A percentile compares a stretch with the other conserved stretches of the same genome.
Evolutionary conservation across 495 filamentous ascomycete genomes (phyloP).

Genomic region (Penicillium chermesinum): DNA sequence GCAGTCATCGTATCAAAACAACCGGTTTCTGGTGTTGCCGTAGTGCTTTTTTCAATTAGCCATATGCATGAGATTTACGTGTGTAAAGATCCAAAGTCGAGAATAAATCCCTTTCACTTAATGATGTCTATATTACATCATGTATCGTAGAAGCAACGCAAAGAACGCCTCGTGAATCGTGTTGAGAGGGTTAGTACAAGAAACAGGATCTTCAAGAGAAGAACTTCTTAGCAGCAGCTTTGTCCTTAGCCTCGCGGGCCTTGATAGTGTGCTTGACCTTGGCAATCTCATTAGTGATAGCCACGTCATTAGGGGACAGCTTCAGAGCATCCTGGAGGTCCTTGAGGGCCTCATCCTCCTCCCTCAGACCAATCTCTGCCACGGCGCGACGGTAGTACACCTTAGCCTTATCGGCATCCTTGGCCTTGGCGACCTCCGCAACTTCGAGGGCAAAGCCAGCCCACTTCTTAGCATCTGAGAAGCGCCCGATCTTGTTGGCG

Average conservation of each 20-base stretch:
- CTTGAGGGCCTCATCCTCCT: slow-evolving; percentile 76
- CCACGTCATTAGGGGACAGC: slow-evolving; percentile 71
- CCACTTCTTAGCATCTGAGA: slow-evolving; percentile 59
- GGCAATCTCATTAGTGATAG: slow-evolving; percentile 66
- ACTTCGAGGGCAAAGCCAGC: slow-evolving; percentile 72
- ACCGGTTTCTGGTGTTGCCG: too few relatives aligned
- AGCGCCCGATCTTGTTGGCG: slow-evolving; percentile 72
- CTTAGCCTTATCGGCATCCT: slow-evolving; percentile 80
- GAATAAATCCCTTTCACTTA: neutral
- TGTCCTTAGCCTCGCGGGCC: slow-evolving; percentile 76
- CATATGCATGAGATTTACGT: too few relatives aligned
- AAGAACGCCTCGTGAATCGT: slow-evolving; percentile 32
- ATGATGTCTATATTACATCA: slow-evolving; percentile 19
- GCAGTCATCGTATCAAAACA: too few relatives aligned
- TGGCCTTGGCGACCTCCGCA: slow-evolving; percentile 46
- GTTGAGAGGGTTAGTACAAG: slow-evolving; percentile 6
- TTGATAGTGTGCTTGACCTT: slow-evolving; percentile 69
- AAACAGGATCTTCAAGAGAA: slow-evolving; percentile 50
- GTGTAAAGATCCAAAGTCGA: too few relatives aligned
- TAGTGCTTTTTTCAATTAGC: too few relatives aligned
- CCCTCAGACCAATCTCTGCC: slow-evolving; percentile 68
- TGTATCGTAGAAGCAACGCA: slow-evolving; percentile 8
- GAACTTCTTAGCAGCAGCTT: slow-evolving; percentile 83
- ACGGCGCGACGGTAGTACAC: slow-evolving; percentile 77
- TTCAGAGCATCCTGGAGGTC: slow-evolving; percentile 73